A percentile compares a stretch with the other conserved stretches of the same genome.
These are phyloP conservation scores for Colletotrichum australisinense DNA, from an alignment of 2,329 filamentous ascomycete genomes.

Conservation along the genomic window DNA sequence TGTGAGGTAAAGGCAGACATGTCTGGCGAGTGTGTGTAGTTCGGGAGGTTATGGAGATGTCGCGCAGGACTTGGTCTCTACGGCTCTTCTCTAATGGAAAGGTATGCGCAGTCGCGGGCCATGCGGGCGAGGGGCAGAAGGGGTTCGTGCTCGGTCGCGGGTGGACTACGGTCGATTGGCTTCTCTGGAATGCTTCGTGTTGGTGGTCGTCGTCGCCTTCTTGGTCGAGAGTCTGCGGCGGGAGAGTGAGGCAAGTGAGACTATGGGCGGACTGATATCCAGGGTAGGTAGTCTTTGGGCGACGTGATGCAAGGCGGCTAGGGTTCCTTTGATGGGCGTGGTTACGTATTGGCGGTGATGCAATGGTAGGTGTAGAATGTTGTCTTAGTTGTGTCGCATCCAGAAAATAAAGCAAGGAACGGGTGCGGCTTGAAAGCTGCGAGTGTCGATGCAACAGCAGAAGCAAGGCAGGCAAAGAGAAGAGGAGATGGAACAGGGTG, in stretches of 20 bases:
- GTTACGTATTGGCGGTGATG: neutral
- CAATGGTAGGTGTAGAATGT: neutral
- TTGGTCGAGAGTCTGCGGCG: neutral
- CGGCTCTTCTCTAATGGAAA: conserved; percentile 15
- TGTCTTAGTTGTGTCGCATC: neutral
- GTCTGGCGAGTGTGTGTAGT: neutral
- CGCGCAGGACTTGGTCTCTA: conserved; percentile 1
- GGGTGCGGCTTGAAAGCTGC: neutral
- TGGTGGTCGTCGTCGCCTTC: neutral
- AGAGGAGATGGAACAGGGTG: neutral
- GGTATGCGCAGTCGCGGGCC: conserved; percentile 22
- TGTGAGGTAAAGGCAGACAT: conserved; percentile 50
- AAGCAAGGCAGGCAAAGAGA: neutral
- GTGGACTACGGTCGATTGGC: neutral
- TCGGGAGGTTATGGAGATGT: neutral
- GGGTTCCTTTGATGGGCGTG: neutral
- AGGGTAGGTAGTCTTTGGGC: neutral
- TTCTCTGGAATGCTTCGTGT: neutral
- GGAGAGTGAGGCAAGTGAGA: neutral
- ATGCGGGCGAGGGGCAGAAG: conserved; percentile 16
- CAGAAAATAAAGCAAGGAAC: neutral
- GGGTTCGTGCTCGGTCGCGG: conserved; percentile 22
- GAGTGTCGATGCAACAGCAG: neutral
- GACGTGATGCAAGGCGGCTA: neutral
- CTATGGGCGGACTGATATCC: neutral